These are phyloP conservation scores for Effrenium voratum DNA, from an alignment of 73 alveolate species.

Conservation along the genomic window DNA sequence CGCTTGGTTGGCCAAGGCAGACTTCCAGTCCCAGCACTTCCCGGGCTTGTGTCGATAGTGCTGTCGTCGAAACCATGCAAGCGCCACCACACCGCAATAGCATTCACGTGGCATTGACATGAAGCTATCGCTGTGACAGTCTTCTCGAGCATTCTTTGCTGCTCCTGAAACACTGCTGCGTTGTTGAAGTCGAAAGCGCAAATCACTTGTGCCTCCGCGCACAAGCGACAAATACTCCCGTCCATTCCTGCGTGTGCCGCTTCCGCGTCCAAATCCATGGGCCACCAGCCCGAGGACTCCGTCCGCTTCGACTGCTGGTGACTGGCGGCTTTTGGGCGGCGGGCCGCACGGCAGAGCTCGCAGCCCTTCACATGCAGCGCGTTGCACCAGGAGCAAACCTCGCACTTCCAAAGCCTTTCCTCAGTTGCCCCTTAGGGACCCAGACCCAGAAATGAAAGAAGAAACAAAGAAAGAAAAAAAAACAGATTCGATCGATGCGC, in stretches of 20 bases:
- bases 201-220: slow-evolving; percentile 33
- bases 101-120: slow-evolving; percentile 23
- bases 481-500: too few relatives aligned
- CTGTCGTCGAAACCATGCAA: background rate
- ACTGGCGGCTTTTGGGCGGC: background rate
- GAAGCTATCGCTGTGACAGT: background rate
- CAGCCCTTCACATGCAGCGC: slow-evolving; percentile 39
- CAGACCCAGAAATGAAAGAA: too few relatives aligned
- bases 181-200: slow-evolving; percentile 45
- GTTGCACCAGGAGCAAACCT: slow-evolving; percentile 38
- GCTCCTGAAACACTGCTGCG: slow-evolving; percentile 34
- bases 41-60: slow-evolving; percentile 30
- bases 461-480: too few relatives aligned
- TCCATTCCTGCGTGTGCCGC: background rate
- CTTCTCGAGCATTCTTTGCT: slow-evolving; percentile 24
- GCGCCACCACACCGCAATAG: slow-evolving; percentile 80
- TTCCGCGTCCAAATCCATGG: slow-evolving; percentile 47
- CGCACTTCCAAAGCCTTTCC: slow-evolving; percentile 59
- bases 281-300: slow-evolving; percentile 82
- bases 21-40: background rate
- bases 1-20: slow-evolving; percentile 18
- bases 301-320: background rate
- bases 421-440: too few relatives aligned
- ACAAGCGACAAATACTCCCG: slow-evolving; percentile 36
- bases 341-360: slow-evolving; percentile 27